Percentiles rank a stretch among this genome's conserved stretches.
phyloP scores from a whole-genome alignment of 176 grass and related monocot species.

The Zoysia japonica region DNA sequence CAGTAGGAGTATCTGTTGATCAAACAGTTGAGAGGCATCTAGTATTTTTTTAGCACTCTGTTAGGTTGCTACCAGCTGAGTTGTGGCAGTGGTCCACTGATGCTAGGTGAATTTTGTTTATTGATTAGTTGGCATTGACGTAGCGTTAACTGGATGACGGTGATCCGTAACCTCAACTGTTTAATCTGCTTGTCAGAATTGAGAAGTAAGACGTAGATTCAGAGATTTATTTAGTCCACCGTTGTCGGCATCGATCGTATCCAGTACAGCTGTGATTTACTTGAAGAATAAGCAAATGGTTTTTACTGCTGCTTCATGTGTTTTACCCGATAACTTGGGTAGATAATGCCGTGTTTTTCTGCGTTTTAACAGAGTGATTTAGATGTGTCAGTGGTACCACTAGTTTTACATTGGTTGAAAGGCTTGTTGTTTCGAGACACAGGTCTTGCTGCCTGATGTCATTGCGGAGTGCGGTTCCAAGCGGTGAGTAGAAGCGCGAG shows the following conservation, averaged over 20 bases:
- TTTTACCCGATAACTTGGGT: not conserved
- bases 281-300: not conserved
- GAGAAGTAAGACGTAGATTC: not conserved
- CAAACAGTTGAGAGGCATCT: not conserved
- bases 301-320: not conserved
- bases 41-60: not conserved
- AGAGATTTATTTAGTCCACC: not conserved
- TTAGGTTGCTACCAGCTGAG: not conserved
- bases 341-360: too few relatives aligned
- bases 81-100: not conserved
- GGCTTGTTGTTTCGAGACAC: too few relatives aligned
- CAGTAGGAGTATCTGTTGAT: conserved; percentile 18
- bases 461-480: too few relatives aligned
- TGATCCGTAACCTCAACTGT: not conserved
- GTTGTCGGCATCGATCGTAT: not conserved
- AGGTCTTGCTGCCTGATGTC: too few relatives aligned
- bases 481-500: too few relatives aligned
- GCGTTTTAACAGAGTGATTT: too few relatives aligned
- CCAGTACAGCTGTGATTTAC: not conserved
- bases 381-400: too few relatives aligned
- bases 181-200: conserved; percentile 1
- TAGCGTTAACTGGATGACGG: conserved; percentile 13
- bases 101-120: conserved; percentile 30
- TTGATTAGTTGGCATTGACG: not conserved
- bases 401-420: too few relatives aligned